phyloP scores from a whole-genome alignment of 441 rosid species.

The Kokia cookei region DNA sequence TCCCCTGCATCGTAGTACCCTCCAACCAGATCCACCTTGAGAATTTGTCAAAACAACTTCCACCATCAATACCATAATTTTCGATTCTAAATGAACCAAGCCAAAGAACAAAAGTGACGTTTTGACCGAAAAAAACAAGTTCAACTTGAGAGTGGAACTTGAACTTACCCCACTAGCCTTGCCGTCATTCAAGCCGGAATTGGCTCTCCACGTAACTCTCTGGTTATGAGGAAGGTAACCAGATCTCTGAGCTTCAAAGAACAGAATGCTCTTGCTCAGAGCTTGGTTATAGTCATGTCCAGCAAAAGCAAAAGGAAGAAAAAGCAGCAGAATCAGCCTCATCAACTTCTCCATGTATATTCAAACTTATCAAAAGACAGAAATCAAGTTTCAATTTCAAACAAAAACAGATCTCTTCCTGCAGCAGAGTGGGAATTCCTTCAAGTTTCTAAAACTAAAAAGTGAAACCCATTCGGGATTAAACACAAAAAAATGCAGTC shows the following conservation, averaged over 20 bases:
- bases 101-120: no score
- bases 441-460: slow-evolving; percentile 1
- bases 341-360: slow-evolving; percentile 24
- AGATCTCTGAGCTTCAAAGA: slow-evolving; percentile 98
- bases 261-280: slow-evolving; percentile 83
- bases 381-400: background rate
- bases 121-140: background rate
- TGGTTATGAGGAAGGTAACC: slow-evolving; percentile 82
- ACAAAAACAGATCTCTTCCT: background rate
- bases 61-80: background rate
- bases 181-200: slow-evolving; percentile 89
- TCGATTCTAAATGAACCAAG: background rate
- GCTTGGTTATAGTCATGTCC: slow-evolving; percentile 93
- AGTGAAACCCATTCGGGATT: background rate
- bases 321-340: slow-evolving; percentile 33
- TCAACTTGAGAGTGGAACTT: background rate
- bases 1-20: slow-evolving; percentile 48
- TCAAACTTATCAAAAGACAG: background rate
- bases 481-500: background rate
- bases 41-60: background rate
- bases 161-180: slow-evolving; percentile 83
- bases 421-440: slow-evolving; percentile 4
- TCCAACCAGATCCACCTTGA: slow-evolving; percentile 42
- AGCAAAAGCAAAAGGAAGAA: slow-evolving; percentile 49
- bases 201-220: slow-evolving; percentile 85